Conservation (phyloP, 176 grass and related monocot species). For the Metroxylon sagu region DNA sequence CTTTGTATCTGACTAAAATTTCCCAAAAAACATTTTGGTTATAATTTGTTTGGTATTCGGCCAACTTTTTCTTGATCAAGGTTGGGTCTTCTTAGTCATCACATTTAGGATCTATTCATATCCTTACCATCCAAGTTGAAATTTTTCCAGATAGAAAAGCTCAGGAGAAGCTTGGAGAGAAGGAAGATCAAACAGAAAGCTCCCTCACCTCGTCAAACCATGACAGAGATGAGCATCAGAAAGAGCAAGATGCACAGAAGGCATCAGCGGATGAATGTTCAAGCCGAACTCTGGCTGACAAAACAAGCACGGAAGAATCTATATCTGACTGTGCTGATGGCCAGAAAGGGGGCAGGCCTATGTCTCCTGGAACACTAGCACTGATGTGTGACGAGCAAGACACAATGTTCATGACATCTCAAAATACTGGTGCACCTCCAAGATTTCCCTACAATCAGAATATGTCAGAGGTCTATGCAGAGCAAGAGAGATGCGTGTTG, state of each 20-base stretch:
- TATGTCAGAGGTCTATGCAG: slow-evolving; percentile 45
- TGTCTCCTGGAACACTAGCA: slow-evolving; percentile 85
- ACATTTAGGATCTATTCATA: too few relatives aligned
- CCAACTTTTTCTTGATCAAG: too few relatives aligned
- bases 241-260: slow-evolving; percentile 27
- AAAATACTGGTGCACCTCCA: slow-evolving; percentile 26
- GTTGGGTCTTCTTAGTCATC: too few relatives aligned
- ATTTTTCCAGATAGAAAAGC: slow-evolving; percentile 37
- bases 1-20: too few relatives aligned
- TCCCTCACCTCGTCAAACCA: slow-evolving; percentile 34
- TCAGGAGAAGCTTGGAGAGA: slow-evolving; percentile 37
- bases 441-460: slow-evolving; percentile 30
- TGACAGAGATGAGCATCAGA: slow-evolving; percentile 37
- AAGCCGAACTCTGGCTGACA: slow-evolving; percentile 31
- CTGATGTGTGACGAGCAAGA: slow-evolving; percentile 88
- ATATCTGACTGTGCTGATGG: slow-evolving; percentile 35
- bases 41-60: too few relatives aligned
- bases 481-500: slow-evolving; percentile 82
- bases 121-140: slow-evolving; percentile 3
- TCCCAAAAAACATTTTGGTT: too few relatives aligned
- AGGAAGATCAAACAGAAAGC: slow-evolving; percentile 28
- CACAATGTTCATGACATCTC: slow-evolving; percentile 43
- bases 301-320: slow-evolving; percentile 38
- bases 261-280: slow-evolving; percentile 31
- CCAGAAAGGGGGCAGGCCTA: slow-evolving; percentile 55